Evolutionary conservation across 148 eudicot genomes (phyloP).

Genomic region (Arctostaphylos glauca): DNA sequence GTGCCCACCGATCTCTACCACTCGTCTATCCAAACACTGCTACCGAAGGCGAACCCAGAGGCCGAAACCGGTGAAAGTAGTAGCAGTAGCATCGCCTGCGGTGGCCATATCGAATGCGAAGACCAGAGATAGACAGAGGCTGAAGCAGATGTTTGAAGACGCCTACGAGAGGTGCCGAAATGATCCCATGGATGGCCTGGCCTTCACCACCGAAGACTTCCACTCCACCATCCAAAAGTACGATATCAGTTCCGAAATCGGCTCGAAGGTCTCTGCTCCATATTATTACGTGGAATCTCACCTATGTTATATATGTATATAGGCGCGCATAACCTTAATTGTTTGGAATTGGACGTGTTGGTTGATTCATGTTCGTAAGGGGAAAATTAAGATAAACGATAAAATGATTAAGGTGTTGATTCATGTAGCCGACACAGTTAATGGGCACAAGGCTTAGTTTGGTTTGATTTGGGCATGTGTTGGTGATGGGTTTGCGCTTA

Average conservation of each 20-base stretch:
- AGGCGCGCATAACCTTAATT: neutral
- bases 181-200: neutral
- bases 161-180: slow-evolving; percentile 8
- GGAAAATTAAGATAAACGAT: too few species aligned
- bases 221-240: neutral
- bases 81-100: neutral
- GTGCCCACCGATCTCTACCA: neutral
- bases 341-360: too few species aligned
- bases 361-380: too few species aligned
- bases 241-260: neutral
- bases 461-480: too few species aligned
- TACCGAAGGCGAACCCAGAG: neutral
- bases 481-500: neutral
- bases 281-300: too few species aligned
- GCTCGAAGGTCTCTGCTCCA: neutral
- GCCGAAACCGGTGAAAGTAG: neutral
- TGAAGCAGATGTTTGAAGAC: neutral
- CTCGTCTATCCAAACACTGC: neutral
- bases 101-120: neutral
- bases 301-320: neutral
- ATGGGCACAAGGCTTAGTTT: too few species aligned
- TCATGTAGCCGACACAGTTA: too few species aligned
- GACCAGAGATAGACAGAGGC: neutral
- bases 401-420: too few species aligned
- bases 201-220: neutral